phyloP scores from a whole-genome alignment of 2,329 filamentous ascomycete species.

The Cercospora zeina region DNA sequence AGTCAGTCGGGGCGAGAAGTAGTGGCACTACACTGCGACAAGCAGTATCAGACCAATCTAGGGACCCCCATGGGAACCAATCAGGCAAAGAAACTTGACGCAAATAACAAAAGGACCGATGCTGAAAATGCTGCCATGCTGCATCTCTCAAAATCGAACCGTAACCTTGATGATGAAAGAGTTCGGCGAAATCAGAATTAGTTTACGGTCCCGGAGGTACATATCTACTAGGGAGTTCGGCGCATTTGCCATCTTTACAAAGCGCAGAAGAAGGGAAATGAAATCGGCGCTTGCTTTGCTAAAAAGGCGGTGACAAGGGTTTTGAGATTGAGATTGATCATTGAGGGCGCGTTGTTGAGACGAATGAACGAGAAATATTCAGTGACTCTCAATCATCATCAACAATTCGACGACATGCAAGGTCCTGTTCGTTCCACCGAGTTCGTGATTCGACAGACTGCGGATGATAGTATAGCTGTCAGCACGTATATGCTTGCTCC shows the following conservation, averaged over 20 bases:
- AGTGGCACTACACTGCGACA: constrained; percentile 4
- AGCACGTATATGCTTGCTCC: too few species aligned
- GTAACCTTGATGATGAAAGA: neutral
- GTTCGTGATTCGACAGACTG: too few species aligned
- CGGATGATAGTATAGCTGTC: too few species aligned
- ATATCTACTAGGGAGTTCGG: neutral
- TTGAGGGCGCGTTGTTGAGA: neutral
- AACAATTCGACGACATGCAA: too few species aligned
- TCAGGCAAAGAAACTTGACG: neutral
- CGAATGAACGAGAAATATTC: neutral
- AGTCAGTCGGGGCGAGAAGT: too few species aligned
- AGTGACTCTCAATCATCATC: too few species aligned
- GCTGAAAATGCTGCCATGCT: neutral
- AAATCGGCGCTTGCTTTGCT: neutral
- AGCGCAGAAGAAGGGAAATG: neutral
- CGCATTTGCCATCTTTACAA: neutral
- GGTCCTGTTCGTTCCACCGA: too few species aligned
- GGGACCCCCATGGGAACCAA: neutral
- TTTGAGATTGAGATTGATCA: neutral
- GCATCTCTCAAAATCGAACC: neutral
- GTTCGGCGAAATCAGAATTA: neutral
- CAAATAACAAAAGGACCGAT: neutral
- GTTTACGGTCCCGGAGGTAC: too few species aligned
- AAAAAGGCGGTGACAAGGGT: neutral
- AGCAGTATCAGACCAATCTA: neutral